Evolutionary conservation across 83 land plant genomes (phyloP).

Genomic region (Larix sibirica): DNA sequence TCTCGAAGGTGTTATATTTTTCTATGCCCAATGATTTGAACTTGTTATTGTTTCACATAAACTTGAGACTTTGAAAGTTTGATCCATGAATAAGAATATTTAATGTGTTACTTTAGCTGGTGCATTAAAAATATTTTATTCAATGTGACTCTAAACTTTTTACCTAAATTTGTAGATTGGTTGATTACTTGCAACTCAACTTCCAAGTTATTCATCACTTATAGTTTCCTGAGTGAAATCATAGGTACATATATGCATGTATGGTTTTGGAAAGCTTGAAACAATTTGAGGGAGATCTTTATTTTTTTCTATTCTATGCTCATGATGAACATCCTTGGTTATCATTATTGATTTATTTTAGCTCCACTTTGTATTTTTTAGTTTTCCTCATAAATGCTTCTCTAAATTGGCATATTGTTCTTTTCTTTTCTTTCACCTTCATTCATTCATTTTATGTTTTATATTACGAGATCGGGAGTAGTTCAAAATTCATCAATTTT

Average conservation of each 20-base stretch:
- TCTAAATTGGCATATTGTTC: too few relatives aligned
- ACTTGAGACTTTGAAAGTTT: neutral
- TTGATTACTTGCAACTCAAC: constrained; percentile 79
- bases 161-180: constrained; percentile 55
- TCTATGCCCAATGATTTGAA: neutral
- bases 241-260: constrained; percentile 45
- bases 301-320: neutral
- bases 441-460: too few relatives aligned
- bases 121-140: neutral
- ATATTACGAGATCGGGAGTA: too few relatives aligned
- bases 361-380: too few relatives aligned
- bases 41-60: neutral
- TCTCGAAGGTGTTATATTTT: constrained; percentile 76
- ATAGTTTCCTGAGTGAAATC: constrained; percentile 67
- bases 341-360: neutral
- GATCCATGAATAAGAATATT: neutral
- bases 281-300: neutral
- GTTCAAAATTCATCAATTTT: too few relatives aligned
- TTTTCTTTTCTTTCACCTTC: too few relatives aligned
- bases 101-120: neutral
- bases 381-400: too few relatives aligned
- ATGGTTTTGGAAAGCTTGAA: neutral
- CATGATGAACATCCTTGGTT: neutral
- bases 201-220: constrained; percentile 95
- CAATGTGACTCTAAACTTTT: constrained; percentile 1